Evolutionary conservation across 352 stramenopile genomes (phyloP).

Genomic region (Phytophthora megakarya): DNA sequence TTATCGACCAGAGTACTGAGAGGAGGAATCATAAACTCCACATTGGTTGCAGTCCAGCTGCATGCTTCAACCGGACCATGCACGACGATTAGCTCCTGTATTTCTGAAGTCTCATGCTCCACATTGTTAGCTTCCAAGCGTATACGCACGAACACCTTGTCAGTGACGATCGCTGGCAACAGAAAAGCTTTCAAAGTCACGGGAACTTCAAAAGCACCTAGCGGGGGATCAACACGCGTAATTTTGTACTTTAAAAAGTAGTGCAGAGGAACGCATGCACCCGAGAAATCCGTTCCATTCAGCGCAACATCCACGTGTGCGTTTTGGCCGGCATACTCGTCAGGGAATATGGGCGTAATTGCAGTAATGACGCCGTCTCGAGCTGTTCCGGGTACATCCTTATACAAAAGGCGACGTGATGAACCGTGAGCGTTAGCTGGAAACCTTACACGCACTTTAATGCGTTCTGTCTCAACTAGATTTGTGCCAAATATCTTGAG

Average conservation of each 20-base stretch:
- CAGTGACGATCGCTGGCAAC: conserved; percentile 49
- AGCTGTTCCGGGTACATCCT: conserved; percentile 44
- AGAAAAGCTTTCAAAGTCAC: conserved; percentile 47
- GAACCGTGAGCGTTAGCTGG: conserved; percentile 16
- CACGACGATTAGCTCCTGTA: conserved; percentile 6
- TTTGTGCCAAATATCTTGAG: conserved; percentile 65
- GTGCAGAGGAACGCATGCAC: conserved; percentile 46
- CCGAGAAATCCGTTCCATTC: conserved; percentile 73
- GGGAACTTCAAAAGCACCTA: conserved; percentile 65
- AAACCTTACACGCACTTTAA: conserved; percentile 64
- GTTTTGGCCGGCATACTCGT: conserved; percentile 51
- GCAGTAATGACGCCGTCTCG: conserved; percentile 57
- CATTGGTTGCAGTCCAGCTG: conserved; percentile 41
- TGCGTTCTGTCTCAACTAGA: conserved; percentile 76
- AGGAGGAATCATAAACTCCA: conserved; percentile 55
- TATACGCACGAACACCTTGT: conserved; percentile 49
- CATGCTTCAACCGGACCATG: conserved; percentile 51
- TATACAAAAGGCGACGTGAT: conserved; percentile 36
- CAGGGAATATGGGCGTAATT: conserved; percentile 49
- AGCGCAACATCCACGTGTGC: conserved; percentile 65
- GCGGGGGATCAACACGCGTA: conserved; percentile 47
- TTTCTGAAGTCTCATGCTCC: neutral
- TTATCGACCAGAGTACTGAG: conserved; percentile 40
- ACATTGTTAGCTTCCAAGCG: conserved; percentile 34
- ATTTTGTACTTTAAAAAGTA: conserved; percentile 65